Evolutionary conservation across 768 basidiomycete genomes (phyloP).

Genomic region (Russula ochroleuca): DNA sequence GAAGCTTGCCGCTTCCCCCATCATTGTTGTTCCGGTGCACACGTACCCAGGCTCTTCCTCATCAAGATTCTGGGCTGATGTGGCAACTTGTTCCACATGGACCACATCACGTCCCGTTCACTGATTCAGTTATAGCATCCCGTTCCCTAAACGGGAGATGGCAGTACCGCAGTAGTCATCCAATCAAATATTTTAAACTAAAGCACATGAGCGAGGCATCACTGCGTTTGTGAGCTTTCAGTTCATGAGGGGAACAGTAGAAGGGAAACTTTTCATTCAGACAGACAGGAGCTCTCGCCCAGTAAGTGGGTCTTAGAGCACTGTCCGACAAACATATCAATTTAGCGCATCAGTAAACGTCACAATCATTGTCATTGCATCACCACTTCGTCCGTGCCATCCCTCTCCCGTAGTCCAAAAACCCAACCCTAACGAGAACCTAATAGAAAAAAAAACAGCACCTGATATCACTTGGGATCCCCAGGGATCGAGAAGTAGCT

Average conservation of each 20-base stretch:
- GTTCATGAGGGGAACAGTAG: background rate
- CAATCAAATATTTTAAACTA: background rate
- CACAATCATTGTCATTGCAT: background rate
- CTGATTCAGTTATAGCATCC: too few relatives aligned
- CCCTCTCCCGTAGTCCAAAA: background rate
- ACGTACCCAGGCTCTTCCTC: too few relatives aligned
- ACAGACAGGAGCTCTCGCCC: background rate
- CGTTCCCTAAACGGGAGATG: too few relatives aligned
- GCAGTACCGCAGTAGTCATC: too few relatives aligned
- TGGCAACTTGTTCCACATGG: too few relatives aligned
- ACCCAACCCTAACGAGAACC: background rate
- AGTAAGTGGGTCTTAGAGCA: too few relatives aligned
- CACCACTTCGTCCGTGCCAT: background rate
- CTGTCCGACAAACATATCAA: background rate
- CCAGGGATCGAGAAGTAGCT: slow-evolving; percentile 11
- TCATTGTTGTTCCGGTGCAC: too few relatives aligned
- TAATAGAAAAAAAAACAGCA: background rate
- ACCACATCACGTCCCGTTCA: too few relatives aligned
- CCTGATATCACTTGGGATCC: background rate
- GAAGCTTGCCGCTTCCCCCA: too few relatives aligned
- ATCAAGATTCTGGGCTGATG: too few relatives aligned
- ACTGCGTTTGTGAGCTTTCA: background rate
- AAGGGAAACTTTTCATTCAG: background rate
- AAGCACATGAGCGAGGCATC: background rate
- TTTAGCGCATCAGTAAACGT: background rate